These are phyloP conservation scores for Lactuca saligna DNA, from an alignment of 129 eudicot species.

Conservation along the genomic window DNA sequence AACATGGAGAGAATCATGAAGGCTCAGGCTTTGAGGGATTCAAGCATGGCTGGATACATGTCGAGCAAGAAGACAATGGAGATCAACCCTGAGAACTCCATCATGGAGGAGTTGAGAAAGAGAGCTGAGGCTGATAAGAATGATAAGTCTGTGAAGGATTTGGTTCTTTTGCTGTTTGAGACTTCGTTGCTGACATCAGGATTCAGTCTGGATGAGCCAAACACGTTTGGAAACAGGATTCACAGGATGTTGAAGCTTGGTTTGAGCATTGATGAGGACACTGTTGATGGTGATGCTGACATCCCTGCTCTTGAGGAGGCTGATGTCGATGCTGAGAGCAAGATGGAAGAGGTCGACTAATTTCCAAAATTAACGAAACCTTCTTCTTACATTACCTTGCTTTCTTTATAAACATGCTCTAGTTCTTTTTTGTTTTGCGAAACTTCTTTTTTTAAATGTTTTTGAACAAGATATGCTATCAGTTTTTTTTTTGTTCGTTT, in stretches of 20 bases:
- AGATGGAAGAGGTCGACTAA: conserved; percentile 99
- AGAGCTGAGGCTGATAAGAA: conserved; percentile 93
- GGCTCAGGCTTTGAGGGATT: conserved; percentile 92
- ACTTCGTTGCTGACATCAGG: conserved; percentile 92
- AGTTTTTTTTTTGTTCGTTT: too few relatives aligned
- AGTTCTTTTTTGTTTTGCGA: too few relatives aligned
- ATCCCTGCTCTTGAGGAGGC: conserved; percentile 88
- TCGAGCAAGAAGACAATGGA: conserved; percentile 96
- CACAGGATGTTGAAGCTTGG: conserved; percentile 95
- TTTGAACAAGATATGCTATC: too few relatives aligned
- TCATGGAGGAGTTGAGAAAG: conserved; percentile 96
- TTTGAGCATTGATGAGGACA: conserved; percentile 90
- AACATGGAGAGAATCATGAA: conserved; percentile 99
- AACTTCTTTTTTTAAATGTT: too few relatives aligned
- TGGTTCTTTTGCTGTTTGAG: conserved; percentile 85
- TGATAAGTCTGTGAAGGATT: conserved; percentile 89
- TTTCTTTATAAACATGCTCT: too few relatives aligned
- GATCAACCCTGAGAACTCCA: conserved; percentile 83
- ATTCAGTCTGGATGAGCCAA: conserved; percentile 93
- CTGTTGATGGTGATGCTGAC: conserved; percentile 58
- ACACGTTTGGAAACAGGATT: conserved; percentile 89
- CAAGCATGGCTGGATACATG: conserved; percentile 98
- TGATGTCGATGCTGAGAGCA: conserved; percentile 82
- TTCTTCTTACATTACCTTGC: too few relatives aligned
- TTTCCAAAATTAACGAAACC: too few relatives aligned